phyloP scores from a whole-genome alignment of 2,329 filamentous ascomycete species.

The Calycina herbarum region DNA sequence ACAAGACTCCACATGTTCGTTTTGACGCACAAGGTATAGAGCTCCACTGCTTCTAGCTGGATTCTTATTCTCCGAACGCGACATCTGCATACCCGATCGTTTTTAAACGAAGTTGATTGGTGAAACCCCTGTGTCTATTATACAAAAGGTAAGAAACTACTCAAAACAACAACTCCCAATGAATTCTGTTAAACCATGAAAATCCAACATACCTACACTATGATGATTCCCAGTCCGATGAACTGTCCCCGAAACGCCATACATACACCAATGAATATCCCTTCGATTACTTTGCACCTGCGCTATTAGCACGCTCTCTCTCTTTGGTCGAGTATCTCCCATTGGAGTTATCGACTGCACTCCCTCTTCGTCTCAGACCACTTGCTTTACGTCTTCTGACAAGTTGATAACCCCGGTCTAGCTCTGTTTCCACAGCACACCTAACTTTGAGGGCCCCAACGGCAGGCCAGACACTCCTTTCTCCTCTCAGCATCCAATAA shows the following conservation, averaged over 20 bases:
- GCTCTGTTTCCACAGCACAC: slow-evolving; percentile 82
- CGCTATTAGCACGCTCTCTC: slow-evolving; percentile 34
- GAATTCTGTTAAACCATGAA: not conserved
- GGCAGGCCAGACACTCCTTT: slow-evolving; percentile 88
- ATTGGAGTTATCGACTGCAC: slow-evolving; percentile 33
- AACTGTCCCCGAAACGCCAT: not conserved
- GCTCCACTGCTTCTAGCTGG: slow-evolving; percentile 2
- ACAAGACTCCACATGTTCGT: not conserved
- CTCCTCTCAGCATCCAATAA: slow-evolving; percentile 83
- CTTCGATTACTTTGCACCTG: slow-evolving; percentile 27
- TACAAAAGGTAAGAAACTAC: not conserved
- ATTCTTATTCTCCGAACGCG: not conserved
- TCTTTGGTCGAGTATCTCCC: slow-evolving; percentile 29
- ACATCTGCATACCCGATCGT: not conserved
- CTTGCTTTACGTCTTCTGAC: slow-evolving; percentile 56
- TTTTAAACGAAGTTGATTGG: not conserved
- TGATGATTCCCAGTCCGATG: not conserved
- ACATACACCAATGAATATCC: not conserved
- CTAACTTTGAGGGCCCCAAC: slow-evolving; percentile 78
- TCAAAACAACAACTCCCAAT: not conserved
- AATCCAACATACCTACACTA: not conserved
- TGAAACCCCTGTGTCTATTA: not conserved
- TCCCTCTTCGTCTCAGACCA: slow-evolving; percentile 36
- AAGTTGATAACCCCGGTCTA: slow-evolving; percentile 82
- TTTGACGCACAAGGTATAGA: not conserved